Base-by-base conservation (phyloP, 176 grass and related monocot genomes). In the Tillandsia fasciculata region DNA sequence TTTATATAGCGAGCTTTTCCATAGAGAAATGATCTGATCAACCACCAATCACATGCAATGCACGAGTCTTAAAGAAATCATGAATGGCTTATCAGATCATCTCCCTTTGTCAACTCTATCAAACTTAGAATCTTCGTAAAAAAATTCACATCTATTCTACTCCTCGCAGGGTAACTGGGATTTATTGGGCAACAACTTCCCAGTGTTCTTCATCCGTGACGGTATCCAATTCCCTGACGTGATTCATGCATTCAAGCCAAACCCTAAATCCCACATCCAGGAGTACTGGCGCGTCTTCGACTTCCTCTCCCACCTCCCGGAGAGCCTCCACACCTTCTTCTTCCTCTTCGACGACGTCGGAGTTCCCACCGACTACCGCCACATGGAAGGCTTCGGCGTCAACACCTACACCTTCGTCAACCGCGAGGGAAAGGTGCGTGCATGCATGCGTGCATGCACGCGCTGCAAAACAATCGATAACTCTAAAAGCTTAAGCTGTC, bases 301-400 rank as follows among this genome's bases (percentile, higher is more conserved):
- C 56, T 96, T 84, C 56, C 10, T 96, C 0, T 96, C 91, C 0
- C 91, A 96, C 48, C 88, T 56, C 72, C 91, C 91, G 0, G 91
- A 96, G 87, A 86, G 83, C 75, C 80, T 96, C 9, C 91, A 96
- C 87, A 96, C 87, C 33, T 96, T 96, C 87, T 91, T 88, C 87
- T 96, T 96, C 85, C 87, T 96, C 69, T 96, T 91, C 77, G 91
- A 96, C 27, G 91, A 96, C 65, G 87, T 96, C 17, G 91, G 91
- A 10, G 81, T 96, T 9, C 91, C 91, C 0, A 28, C 83, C 0
- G 75, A 96, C 69, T 96, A 96, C 82, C 79, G 91, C 26, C 91
- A 96, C 83, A 96, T 96, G 91, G 80, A 96, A 0, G 91, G 91
- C 0, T 96, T 96, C 63, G 87, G 91, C 4, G 91, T 96, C 42